Evolutionary conservation across 202 grass and related monocot species (phyloP), one percentile per base, ranked within the genome.

Genomic region (Brachypodium distachyon): DNA sequence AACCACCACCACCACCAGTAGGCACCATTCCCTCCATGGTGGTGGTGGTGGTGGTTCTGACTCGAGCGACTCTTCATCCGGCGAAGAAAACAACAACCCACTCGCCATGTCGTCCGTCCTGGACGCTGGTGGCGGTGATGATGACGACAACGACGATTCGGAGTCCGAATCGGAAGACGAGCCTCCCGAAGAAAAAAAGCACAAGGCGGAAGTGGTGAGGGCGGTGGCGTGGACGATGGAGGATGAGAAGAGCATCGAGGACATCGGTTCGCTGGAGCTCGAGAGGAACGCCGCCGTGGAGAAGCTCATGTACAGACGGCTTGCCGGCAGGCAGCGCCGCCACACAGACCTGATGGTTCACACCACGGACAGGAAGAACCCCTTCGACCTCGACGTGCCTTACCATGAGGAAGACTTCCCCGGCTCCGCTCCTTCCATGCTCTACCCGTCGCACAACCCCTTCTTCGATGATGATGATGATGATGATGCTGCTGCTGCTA

Each of bases 211-310:
- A 52, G 23, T 38, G 46, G 65, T 51, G 36, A 17, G 83, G 61
- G 62, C 61, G 2, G 62, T 92, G 55, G 78, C 70, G 2, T 97
- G 94, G 91, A 92, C 91, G 7, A 69, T 76, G 12, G 91, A 97
- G 37, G 89, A 92, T 37, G 86, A 90, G 47, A 91, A 73, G 72
- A 90, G 86, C 77, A 81, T 88, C 19, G 67, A 51, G 87, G 80
- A 85, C 51, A 88, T 98, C 17, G 85, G 91, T 4, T 83, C 87
- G 1, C 87, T 90, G 22, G 95, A 98, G 84, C 74, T 92, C 17
- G 95, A 98, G 64, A 88, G 85, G 82, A 86, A 90, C 53, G 83
- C 79, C 37, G 56, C 84, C 27, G 77, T 98, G 16, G 89, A 98
- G 61, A 91, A 90, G 28, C 66, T 98, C 70, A 92, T 92, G 43